Conservation (phyloP, 345 rosid genomes). For the Gossypium arboreum region DNA sequence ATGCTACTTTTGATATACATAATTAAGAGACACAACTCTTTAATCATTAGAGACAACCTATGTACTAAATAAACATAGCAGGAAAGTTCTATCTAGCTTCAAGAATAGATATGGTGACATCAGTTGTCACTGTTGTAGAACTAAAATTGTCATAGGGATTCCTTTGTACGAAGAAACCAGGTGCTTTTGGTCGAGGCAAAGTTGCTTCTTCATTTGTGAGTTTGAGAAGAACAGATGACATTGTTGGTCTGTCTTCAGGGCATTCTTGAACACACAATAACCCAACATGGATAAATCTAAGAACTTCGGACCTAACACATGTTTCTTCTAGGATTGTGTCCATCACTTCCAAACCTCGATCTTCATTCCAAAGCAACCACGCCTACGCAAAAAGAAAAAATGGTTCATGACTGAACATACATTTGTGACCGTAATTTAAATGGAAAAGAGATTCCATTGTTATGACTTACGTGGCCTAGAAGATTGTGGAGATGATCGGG, state of each 20-base stretch:
- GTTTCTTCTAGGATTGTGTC: slow-evolving; percentile 3
- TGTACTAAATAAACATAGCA: not conserved
- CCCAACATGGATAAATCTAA: not conserved
- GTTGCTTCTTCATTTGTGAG: slow-evolving; percentile 10
- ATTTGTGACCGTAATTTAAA: not conserved
- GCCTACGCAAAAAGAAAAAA: not conserved
- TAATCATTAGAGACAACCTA: not conserved
- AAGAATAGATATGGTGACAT: not conserved
- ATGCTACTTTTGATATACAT: not conserved
- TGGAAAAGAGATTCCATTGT: not conserved
- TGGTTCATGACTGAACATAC: not conserved
- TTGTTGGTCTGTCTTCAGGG: slow-evolving; percentile 11
- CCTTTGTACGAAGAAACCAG: slow-evolving; percentile 3
- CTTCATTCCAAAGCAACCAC: slow-evolving; percentile 15
- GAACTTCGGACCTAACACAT: not conserved
- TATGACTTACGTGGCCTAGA: not conserved
- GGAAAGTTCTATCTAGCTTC: slow-evolving; percentile 8
- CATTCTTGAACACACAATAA: slow-evolving; percentile 11
- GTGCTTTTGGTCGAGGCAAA: slow-evolving; percentile 11
- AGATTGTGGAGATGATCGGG: not conserved
- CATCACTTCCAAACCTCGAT: slow-evolving; percentile 4
- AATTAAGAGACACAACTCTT: not conserved
- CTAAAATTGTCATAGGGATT: not conserved
- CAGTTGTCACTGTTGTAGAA: not conserved
- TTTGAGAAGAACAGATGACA: slow-evolving; percentile 7